A percentile compares a stretch with the other conserved stretches of the same genome.
phyloP scores from a whole-genome alignment of 2,329 filamentous ascomycete genomes.

The Colletotrichum phormii region DNA sequence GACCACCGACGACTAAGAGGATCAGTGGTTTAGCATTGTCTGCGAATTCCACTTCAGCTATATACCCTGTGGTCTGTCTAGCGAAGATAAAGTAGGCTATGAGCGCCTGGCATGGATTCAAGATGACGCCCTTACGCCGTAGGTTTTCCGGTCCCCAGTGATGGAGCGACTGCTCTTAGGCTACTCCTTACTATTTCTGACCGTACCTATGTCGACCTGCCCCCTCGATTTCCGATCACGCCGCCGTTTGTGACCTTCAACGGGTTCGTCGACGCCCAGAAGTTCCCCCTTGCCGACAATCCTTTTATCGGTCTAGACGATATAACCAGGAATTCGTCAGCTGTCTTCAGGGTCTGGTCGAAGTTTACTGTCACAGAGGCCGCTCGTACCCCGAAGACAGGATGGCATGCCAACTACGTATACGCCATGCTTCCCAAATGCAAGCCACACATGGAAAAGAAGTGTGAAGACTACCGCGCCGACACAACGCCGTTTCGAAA shows the following conservation, averaged over 20 bases:
- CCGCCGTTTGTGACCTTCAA: background rate
- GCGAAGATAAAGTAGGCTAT: background rate
- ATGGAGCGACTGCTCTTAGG: background rate
- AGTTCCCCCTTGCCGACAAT: background rate
- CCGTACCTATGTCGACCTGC: background rate
- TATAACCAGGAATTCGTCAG: background rate
- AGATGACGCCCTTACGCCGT: background rate
- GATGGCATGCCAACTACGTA: background rate
- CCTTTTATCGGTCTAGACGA: background rate
- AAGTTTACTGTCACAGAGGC: background rate
- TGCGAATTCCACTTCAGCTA: background rate
- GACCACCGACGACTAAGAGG: background rate
- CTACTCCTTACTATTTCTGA: background rate
- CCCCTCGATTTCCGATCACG: background rate
- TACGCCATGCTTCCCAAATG: background rate
- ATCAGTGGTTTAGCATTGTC: background rate
- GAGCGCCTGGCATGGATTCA: background rate
- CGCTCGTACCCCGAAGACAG: background rate
- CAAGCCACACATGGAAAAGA: background rate
- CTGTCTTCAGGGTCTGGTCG: background rate
- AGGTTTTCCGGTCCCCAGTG: background rate
- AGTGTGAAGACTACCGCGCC: background rate
- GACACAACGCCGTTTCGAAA: background rate
- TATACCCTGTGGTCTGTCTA: background rate
- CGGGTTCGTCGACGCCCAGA: background rate